Base-by-base conservation (phyloP, 805 yeast species). In the Limtongia smithiae region DNA sequence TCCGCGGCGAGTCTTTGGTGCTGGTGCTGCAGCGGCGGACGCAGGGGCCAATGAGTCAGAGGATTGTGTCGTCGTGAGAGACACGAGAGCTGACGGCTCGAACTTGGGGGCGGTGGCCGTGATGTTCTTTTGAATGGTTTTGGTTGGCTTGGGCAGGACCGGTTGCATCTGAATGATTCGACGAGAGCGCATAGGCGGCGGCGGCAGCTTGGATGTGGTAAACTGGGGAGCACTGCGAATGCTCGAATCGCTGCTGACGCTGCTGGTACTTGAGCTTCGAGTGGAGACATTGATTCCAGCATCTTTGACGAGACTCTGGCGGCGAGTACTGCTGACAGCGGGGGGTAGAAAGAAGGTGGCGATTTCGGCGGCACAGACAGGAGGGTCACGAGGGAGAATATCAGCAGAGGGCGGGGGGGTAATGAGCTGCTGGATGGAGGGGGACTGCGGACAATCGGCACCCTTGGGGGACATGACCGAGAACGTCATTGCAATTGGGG, bases 401-500 rank as follows among this genome's bases (percentile, higher is more conserved):
- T 54, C 55, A 2, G 54, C 21, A n/a, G 58, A 54, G 11, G 52
- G 58, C 32, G 58, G 58, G 20, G 58, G 58, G 14, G 58, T 54
- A 44, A 54, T 54, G 37, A 51, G 28, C 28, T 25, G 28, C 9
- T 6, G 6, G 28, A 7, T 25, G 9, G 9, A 7, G 28, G 28
- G 28, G 9, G 28, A 25, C 9, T 9, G 28, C 9, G 28, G 28
- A 9, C 28, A 25, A 9, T 25, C 28, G 9, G 9, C 9, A 9
- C 9, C 28, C n/a, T n/a, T n/a, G 6, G 28, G 28, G 9, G 28
- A 25, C 9, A 7, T 7, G 38, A 17, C 20, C 24, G n/a, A 36
- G 8, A 12, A 4, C 24, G 20, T 20, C 36, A 22, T 27, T n/a
- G n/a, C n/a, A n/a, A n/a, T n/a, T n/a, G n/a, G n/a, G n/a, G n/a